A percentile compares a stretch with the other conserved stretches of the same genome.
phyloP scores from a whole-genome alignment of 2,329 filamentous ascomycete species.

The Neopestalotiopsis rosae region DNA sequence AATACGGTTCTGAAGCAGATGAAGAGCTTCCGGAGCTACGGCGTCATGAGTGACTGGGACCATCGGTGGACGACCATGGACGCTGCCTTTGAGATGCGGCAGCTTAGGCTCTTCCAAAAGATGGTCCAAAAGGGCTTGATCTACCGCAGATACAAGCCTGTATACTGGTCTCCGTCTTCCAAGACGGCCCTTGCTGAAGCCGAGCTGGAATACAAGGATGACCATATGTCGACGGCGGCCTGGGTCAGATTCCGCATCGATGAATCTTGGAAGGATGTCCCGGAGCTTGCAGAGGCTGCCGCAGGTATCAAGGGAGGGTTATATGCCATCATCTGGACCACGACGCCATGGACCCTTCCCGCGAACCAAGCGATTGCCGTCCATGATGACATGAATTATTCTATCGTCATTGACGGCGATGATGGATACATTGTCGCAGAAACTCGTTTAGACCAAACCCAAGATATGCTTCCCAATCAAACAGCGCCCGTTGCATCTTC shows the following conservation, averaged over 20 bases:
- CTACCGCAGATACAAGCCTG: conserved; percentile 80
- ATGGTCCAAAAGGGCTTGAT: conserved; percentile 77
- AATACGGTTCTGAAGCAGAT: conserved; percentile 76
- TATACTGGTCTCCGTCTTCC: conserved; percentile 86
- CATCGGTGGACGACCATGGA: conserved; percentile 82
- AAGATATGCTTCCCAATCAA: conserved; percentile 53
- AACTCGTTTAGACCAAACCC: conserved; percentile 68
- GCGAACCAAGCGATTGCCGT: conserved; percentile 91
- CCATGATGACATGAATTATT: conserved; percentile 75
- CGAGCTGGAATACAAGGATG: conserved; percentile 82
- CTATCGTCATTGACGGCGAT: conserved; percentile 61
- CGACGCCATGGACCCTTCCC: conserved; percentile 95
- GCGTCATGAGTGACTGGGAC: conserved; percentile 83
- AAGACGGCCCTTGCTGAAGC: conserved; percentile 82
- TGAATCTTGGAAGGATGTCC: conserved; percentile 40
- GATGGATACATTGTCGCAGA: conserved; percentile 75
- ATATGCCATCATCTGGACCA: conserved; percentile 95
- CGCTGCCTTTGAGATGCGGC: conserved; percentile 72
- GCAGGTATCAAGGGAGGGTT: conserved; percentile 54
- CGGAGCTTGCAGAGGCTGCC: conserved; percentile 44
- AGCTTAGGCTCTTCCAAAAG: conserved; percentile 75
- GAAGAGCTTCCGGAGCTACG: conserved; percentile 74
- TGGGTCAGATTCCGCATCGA: conserved; percentile 80
- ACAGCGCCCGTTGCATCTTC: conserved; percentile 52
- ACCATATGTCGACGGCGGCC: conserved; percentile 74